Percentiles rank a stretch among this genome's conserved stretches.
Conservation (phyloP, 768 basidiomycete species). For the Lentinus tigrinus region DNA sequence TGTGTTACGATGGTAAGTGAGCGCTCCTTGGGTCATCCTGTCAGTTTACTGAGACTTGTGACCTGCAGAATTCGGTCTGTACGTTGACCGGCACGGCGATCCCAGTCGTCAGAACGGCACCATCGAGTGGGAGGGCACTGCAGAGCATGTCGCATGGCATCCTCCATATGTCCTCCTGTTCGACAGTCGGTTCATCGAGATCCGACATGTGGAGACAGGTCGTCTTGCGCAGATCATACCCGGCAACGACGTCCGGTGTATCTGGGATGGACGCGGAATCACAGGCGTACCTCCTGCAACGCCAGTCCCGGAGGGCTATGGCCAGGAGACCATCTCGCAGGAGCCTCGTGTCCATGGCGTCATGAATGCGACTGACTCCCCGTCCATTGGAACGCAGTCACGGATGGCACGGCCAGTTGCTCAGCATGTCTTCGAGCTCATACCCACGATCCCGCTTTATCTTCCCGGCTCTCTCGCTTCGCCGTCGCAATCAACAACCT, state of each 20-base stretch:
- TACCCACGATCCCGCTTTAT: conserved; percentile 73
- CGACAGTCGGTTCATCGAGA: conserved; percentile 87
- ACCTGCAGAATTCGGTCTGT: conserved; percentile 79
- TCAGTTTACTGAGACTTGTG: neutral
- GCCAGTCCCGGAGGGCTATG: conserved; percentile 46
- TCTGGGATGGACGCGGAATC: conserved; percentile 81
- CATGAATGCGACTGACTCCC: conserved; percentile 56
- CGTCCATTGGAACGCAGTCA: conserved; percentile 37
- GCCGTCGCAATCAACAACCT: conserved; percentile 35
- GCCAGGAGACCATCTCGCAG: conserved; percentile 53
- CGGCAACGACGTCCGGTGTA: conserved; percentile 78
- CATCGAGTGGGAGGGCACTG: conserved; percentile 94
- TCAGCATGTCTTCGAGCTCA: conserved; percentile 77
- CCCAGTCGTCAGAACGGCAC: conserved; percentile 68
- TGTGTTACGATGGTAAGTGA: conserved; percentile 80
- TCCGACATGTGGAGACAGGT: conserved; percentile 80
- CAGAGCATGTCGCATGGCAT: conserved; percentile 86
- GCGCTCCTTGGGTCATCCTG: neutral
- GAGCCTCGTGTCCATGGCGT: conserved; percentile 87
- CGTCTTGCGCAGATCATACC: conserved; percentile 80
- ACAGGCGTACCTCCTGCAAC: conserved; percentile 29
- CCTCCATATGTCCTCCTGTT: conserved; percentile 87
- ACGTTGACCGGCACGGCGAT: conserved; percentile 89
- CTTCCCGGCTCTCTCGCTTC: conserved; percentile 48
- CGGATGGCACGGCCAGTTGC: conserved; percentile 47